Conservation (phyloP, 2,329 filamentous ascomycete species). For the Venturia nashicola region DNA sequence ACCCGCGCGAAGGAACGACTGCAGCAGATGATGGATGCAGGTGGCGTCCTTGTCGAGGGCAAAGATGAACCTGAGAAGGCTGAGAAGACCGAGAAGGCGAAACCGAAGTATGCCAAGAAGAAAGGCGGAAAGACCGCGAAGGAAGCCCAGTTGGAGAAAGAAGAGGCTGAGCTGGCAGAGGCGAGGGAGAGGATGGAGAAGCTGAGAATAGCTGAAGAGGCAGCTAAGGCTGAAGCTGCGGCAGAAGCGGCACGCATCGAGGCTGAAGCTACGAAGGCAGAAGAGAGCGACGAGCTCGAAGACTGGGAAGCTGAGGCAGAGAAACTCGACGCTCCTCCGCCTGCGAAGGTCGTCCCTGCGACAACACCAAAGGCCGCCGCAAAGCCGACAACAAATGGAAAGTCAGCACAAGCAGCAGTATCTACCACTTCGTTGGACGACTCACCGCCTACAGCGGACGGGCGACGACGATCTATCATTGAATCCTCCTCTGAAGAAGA, state of each 20-base stretch:
- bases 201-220: constrained; percentile 50
- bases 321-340: constrained; percentile 17
- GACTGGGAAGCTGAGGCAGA: constrained; percentile 83
- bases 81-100: constrained; percentile 51
- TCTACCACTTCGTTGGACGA: constrained; percentile 8
- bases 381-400: constrained; percentile 19
- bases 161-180: constrained; percentile 38
- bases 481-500: constrained; percentile 37
- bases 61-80: constrained; percentile 33
- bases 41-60: constrained; percentile 48
- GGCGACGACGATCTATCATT: constrained; percentile 25
- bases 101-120: constrained; percentile 65
- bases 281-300: constrained; percentile 53
- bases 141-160: constrained; percentile 29
- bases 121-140: constrained; percentile 54
- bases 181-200: constrained; percentile 45
- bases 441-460: constrained; percentile 13
- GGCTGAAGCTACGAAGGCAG: constrained; percentile 53
- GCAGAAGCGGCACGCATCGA: constrained; percentile 58
- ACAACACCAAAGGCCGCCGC: constrained; percentile 76
- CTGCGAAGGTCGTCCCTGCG: constrained; percentile 76
- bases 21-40: constrained; percentile 73
- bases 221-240: constrained; percentile 62
- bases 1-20: constrained; percentile 66
- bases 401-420: constrained; percentile 15